phyloP scores from a whole-genome alignment of 495 filamentous ascomycete species.

The Hypomontagnella submonticulosa region DNA sequence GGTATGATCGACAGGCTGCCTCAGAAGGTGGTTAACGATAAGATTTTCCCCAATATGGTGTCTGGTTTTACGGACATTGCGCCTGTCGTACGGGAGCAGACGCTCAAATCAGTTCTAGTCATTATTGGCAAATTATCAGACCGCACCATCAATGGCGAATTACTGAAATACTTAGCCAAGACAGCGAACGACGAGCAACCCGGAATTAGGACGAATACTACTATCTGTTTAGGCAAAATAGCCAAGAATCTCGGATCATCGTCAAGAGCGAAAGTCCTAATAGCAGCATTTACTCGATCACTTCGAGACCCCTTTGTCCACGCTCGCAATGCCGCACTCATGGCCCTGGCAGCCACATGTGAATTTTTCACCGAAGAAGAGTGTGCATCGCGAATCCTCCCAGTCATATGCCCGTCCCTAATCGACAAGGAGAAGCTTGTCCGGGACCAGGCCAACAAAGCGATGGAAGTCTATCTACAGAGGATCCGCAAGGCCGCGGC shows the following conservation, averaged over 20 bases:
- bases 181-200: slow-evolving; percentile 98
- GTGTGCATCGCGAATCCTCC: slow-evolving; percentile 83
- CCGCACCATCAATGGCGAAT: slow-evolving; percentile 90
- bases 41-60: slow-evolving; percentile 94
- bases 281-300: slow-evolving; percentile 88
- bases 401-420: slow-evolving; percentile 78
- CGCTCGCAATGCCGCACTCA: slow-evolving; percentile 85
- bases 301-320: slow-evolving; percentile 94
- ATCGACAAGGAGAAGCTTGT: slow-evolving; percentile 94
- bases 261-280: slow-evolving; percentile 87
- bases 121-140: slow-evolving; percentile 91
- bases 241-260: slow-evolving; percentile 84
- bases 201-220: slow-evolving; percentile 96
- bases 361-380: slow-evolving; percentile 93
- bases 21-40: slow-evolving; percentile 92
- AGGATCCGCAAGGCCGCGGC: slow-evolving; percentile 80
- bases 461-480: slow-evolving; percentile 87
- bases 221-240: slow-evolving; percentile 95
- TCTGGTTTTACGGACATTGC: slow-evolving; percentile 93
- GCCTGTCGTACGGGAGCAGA: slow-evolving; percentile 93
- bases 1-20: slow-evolving; percentile 91
- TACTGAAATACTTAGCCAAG: slow-evolving; percentile 90
- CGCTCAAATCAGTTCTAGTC: slow-evolving; percentile 88
- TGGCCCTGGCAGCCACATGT: slow-evolving; percentile 84
- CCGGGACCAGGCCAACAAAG: slow-evolving; percentile 90